Base-by-base conservation (phyloP, 2,329 filamentous ascomycete species). In the Cladosporium sp. region DNA sequence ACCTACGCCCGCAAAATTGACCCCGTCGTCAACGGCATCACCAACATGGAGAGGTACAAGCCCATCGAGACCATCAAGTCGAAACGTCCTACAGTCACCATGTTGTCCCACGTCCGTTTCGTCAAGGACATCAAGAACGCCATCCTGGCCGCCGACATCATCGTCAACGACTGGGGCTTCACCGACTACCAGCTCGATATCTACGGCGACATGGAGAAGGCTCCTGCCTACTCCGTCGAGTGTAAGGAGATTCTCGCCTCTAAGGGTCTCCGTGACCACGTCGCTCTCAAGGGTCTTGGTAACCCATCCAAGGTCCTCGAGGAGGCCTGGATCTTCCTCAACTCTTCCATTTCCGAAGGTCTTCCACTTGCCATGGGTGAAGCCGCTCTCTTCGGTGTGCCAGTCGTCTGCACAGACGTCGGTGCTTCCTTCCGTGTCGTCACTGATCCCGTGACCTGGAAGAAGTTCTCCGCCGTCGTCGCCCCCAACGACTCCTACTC, bases 401-500 rank as follows among this genome's bases (percentile, higher is more conserved):
- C 80, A 0, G 79, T 82, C 30, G 65, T 71, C 1, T 71, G 69
- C 54, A 87, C 85, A 0, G 84, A 86, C 67, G 84, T 86, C 7
- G 84, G 84, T 34, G 84, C 85, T 10, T 85, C 84, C 1, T 79
- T 84, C 2, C 79, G 84, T 30, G 84, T 87, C 0, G 78, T 87
- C n/a, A 87, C 84, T 0, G 83, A 86, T 68, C 83, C 82, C 0
- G 81, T 81, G 11, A 72, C 75, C 28, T 77, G 76, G 52, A 77
- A 78, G 64, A 78, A 82, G 30, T 89, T 86, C 77, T 87, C 85
- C 68, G 87, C 86, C 66, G 85, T 89, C 5, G 86, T 89, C 2
- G 85, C 87, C 15, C 87, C 87, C 2, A 89, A 89, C 70, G 87
- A 90, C 73, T 82, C 87, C 4, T 81, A 82, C 44, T 83, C 84